Conservation (phyloP, 345 rosid species). For the Moricandia moricandioides region DNA sequence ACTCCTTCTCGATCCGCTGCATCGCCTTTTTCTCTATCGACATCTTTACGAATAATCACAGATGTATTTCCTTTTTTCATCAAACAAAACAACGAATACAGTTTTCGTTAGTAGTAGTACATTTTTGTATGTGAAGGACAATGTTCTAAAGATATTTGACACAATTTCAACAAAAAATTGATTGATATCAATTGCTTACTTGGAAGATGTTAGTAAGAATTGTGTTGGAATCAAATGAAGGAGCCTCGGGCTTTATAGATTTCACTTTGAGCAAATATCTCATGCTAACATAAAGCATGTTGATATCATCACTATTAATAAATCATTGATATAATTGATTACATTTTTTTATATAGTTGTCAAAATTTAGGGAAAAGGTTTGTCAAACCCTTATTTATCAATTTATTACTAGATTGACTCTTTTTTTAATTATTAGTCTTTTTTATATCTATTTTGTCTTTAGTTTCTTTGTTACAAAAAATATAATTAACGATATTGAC, state of each 20-base stretch:
- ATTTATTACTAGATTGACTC: neutral
- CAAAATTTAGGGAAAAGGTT: too few relatives aligned
- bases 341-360: too few relatives aligned
- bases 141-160: neutral
- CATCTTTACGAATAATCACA: neutral
- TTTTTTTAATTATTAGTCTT: too few relatives aligned
- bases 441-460: too few relatives aligned
- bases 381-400: neutral
- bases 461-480: too few relatives aligned
- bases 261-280: neutral
- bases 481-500: too few relatives aligned
- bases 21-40: neutral
- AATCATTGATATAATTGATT: too few relatives aligned
- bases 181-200: neutral
- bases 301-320: neutral
- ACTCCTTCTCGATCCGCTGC: neutral
- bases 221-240: slow-evolving; percentile 2
- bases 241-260: neutral
- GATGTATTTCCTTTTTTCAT: neutral
- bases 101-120: neutral
- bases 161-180: neutral
- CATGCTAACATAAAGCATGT: neutral
- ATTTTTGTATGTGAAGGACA: neutral
- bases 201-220: slow-evolving; percentile 3
- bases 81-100: neutral